Evolutionary conservation across 352 stramenopile species (phyloP), one percentile per base, ranked within the genome.

Genomic region (Aphanomyces astaci): DNA sequence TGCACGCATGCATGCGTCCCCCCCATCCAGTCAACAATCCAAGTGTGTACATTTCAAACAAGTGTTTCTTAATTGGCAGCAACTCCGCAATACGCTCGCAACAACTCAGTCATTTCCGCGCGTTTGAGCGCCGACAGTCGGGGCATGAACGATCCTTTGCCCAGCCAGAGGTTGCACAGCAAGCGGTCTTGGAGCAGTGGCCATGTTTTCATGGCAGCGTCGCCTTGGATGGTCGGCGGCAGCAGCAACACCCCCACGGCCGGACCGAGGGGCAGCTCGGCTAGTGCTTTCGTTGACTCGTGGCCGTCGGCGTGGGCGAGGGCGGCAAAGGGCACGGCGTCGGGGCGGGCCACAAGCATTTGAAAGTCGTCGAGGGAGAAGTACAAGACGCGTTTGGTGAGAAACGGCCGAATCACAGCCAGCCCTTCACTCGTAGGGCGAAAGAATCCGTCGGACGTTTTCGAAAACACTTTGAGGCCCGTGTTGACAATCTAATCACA

Each of bases 401-500:
- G 92, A 70, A 88, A 96, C 32, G 76, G 71, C n/a, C 94, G 81
- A 25, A 97, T 82, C 54, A 96, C 83, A 4, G 77, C 79, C 15
- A 97, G 75, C 28, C 81, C 89, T 51, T 97, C 91, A 62, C 96
- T 86, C 0, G 83, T 92, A 1, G 90, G 78, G 2, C 91, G 88
- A 69, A 96, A 97, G 63, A 84, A 90, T 11, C 80, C 81, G 54
- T 91, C 78, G 70, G 30, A 89, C 79, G 1, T 75, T 55, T 95
- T 96, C 15, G 85, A 84, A 63, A 97, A 96, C 3, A 95, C 82
- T 66, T 93, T 92, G 59, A 97, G 83, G 4, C 91, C 91, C 49
- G 88, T 96, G 72, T 97, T 95, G n/a, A 97, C 84, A 66, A 97
- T 90, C 81, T 96, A n/a, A 2, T 39, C 4, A 32, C 9, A 24